Base-by-base conservation (phyloP, 257 asterid genomes). In the Echites panduratus region DNA sequence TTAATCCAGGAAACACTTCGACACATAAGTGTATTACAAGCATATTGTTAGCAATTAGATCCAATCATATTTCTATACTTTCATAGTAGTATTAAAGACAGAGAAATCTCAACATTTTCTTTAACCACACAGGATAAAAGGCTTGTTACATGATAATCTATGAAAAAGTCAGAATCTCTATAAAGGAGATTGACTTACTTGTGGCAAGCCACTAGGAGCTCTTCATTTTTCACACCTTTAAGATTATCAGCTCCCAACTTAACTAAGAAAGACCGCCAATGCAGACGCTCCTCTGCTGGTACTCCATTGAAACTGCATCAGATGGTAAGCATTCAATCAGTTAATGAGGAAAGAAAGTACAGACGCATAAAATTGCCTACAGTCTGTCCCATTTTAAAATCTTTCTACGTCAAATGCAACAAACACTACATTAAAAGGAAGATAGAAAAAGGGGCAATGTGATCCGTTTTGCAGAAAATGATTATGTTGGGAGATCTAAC, bases 161-260 rank as follows among this genome's bases (percentile, higher is more conserved):
- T 29, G 45, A 1, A 29, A 16, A 7, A 73, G 19, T 45, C 5
- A 50, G 45, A 5, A 43, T n/a, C 35, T 48, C 1, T 2, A 61
- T 59, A 66, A 22, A 43, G 16, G n/a, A 24, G 20, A 0, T 13
- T 1, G 29, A 52, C 75, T 69, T 80, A 84, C 88, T 83, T 83
- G 76, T 82, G 88, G 81, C 83, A 91, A 63, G 98, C 98, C 76
- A 93, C 96, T 75, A 88, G 89, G 45, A 91, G 96, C 87, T 93
- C 98, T 83, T 93, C 98, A 76, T 91, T 91, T 84, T 93, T 93
- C 69, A 83, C 86, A 66, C 97, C 98, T 77, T 68, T 91, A 49
- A 93, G 96, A 84, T 93, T 93, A 68, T 93, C 98, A 12, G 96
- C 89, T 75, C 97, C 98, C 40, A 93, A 84, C 84, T 91, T 93